phyloP scores from a whole-genome alignment of 2,329 filamentous ascomycete genomes.

The Sphaerostilbella broomeana region DNA sequence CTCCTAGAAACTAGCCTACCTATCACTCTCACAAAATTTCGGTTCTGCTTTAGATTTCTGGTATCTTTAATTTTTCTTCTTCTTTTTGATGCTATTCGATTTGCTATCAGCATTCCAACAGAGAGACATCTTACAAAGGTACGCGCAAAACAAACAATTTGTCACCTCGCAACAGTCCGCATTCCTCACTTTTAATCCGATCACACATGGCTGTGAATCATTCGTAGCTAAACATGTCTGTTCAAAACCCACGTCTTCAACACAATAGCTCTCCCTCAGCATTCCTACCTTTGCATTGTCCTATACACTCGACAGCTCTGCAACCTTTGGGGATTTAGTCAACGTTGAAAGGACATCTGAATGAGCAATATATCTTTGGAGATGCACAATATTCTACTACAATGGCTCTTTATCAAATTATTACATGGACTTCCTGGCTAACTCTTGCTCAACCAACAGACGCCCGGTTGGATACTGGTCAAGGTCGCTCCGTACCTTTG shows the following conservation, averaged over 20 bases:
- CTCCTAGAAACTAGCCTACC: no score
- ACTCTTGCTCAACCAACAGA: constrained; percentile 11
- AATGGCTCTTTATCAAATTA: constrained; percentile 11
- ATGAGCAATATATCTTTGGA: constrained; percentile 3
- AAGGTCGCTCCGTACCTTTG: not conserved
- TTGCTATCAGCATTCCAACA: not conserved
- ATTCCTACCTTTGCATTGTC: not conserved
- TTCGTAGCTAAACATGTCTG: constrained; percentile 1
- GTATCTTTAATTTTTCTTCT: not conserved
- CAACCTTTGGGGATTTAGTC: no score
- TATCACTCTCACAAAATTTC: no score
- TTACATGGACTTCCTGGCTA: constrained; percentile 15
- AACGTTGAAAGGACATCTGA: not conserved
- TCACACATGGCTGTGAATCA: constrained; percentile 13
- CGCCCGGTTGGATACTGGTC: not conserved
- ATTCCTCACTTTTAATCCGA: constrained; percentile 2
- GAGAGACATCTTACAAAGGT: constrained; percentile 6
- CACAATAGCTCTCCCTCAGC: not conserved
- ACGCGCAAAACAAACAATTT: constrained; percentile 6
- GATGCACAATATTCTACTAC: constrained; percentile 1
- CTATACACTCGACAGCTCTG: not conserved
- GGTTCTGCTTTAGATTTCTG: no score
- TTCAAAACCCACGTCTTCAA: not conserved
- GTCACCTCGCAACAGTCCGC: not conserved
- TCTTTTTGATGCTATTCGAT: not conserved